Base-by-base conservation (phyloP, 148 eudicot genomes). In the Cornus suecica region DNA sequence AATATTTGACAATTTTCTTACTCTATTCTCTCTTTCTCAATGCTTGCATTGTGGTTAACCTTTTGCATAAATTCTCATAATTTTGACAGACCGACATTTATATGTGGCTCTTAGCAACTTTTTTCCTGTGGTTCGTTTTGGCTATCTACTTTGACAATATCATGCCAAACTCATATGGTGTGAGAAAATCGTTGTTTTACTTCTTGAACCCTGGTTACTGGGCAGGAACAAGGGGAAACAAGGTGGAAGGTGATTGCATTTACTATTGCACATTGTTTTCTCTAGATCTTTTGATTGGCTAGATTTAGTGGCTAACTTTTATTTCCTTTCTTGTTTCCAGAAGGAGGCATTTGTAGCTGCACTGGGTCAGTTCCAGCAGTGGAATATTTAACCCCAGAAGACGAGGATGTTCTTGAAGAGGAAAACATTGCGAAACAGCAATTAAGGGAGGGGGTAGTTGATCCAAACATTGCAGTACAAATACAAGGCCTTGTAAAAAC, bases 91-190 rank as follows among this genome's bases (percentile, higher is more conserved):
- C 84, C 72, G 88, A 85, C n/a, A 76, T 88, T 74, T 90, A 87
- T 80, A 75, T 82, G 62, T 81, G 90, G 90, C 88, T 92, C 75
- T 32, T 85, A 62, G 74, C 79, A 22, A 83, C 90, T 23, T 94
- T 84, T 71, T 26, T 80, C 56, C 58, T 80, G 71, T 92, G 95
- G 97, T 84, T 88, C 74, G 70, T 83, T 66, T 83, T 95, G 86
- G 97, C 99, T 66, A 85, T 95, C 71, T 95, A 95, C 89, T 89
- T 95, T 16, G 97, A 92, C 84, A 92, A 95, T 78, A 88, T 93
- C 70, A 67, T 92, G 42, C 93, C 97, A 28, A 90, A 92, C 81
- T 76, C 91, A 52, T 84, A 87, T 80, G 97, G 99, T 73, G 94
- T 92, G 68, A 86, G 97, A 72, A 95, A 95, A 77, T 82, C 97